Conservation (phyloP, 2,329 filamentous ascomycete species). For the Setomelanomma holmii region DNA sequence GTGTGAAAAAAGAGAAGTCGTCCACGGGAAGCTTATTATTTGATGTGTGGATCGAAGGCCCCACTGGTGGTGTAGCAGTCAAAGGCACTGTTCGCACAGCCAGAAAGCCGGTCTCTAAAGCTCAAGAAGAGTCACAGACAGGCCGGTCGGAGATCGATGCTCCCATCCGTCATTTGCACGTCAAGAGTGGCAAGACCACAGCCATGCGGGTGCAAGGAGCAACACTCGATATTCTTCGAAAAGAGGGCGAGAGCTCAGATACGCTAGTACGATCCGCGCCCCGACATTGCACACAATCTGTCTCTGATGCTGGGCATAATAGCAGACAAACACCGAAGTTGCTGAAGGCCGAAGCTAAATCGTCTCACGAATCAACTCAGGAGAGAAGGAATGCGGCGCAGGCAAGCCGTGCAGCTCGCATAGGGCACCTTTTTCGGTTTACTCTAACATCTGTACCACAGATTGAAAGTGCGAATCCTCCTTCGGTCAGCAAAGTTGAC, state of each 20-base stretch:
- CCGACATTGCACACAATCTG: background rate
- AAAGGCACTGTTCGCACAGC: conserved; percentile 47
- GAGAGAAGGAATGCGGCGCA: too few relatives aligned
- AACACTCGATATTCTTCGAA: background rate
- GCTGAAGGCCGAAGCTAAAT: background rate
- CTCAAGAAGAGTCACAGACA: too few relatives aligned
- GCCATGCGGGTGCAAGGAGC: too few relatives aligned
- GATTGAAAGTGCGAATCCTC: too few relatives aligned
- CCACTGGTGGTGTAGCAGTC: conserved; percentile 53
- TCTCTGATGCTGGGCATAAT: background rate
- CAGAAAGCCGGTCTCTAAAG: background rate
- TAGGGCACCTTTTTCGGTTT: too few relatives aligned
- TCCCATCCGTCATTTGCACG: too few relatives aligned
- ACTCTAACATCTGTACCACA: too few relatives aligned
- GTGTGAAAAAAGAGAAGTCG: conserved; percentile 57
- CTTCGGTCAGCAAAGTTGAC: too few relatives aligned
- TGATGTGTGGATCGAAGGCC: conserved; percentile 52
- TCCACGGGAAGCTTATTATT: conserved; percentile 29
- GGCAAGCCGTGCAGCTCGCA: too few relatives aligned
- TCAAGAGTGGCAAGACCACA: too few relatives aligned
- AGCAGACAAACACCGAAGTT: background rate
- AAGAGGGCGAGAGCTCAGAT: background rate
- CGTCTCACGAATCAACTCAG: too few relatives aligned
- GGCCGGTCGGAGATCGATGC: too few relatives aligned
- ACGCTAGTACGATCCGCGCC: background rate